phyloP scores from a whole-genome alignment of 1,284 basidiomycete species.

The Tilletia indica region DNA sequence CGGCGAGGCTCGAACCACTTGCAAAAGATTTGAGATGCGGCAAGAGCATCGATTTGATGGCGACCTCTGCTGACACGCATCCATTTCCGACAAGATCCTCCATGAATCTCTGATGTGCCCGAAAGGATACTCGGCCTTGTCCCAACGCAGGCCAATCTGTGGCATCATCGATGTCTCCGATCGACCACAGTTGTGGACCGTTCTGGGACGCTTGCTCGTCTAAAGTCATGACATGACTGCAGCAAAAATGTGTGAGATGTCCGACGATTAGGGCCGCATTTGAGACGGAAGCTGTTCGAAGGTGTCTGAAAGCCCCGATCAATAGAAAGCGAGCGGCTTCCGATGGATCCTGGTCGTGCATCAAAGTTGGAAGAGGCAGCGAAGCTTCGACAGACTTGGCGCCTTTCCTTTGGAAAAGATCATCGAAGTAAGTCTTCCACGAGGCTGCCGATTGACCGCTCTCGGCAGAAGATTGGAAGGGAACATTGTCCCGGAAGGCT shows the following conservation, averaged over 20 bases:
- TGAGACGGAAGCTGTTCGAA: constrained; percentile 1
- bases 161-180: neutral
- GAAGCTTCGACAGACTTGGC: neutral
- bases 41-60: neutral
- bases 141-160: neutral
- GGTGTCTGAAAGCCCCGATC: neutral
- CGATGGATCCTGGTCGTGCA: neutral
- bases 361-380: no score
- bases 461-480: neutral
- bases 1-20: neutral
- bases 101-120: neutral
- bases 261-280: neutral
- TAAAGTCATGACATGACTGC: neutral
- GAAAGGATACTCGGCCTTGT: constrained; percentile 10
- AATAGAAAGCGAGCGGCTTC: neutral
- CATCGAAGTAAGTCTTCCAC: neutral
- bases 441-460: neutral
- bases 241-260: neutral
- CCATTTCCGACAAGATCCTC: neutral
- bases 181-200: constrained; percentile 2
- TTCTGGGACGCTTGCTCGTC: neutral
- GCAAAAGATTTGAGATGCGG: neutral
- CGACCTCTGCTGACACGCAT: constrained; percentile 6
- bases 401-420: neutral
- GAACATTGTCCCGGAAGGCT: neutral